phyloP scores from a whole-genome alignment of 2,329 filamentous ascomycete genomes.

The Penicillium sp. region DNA sequence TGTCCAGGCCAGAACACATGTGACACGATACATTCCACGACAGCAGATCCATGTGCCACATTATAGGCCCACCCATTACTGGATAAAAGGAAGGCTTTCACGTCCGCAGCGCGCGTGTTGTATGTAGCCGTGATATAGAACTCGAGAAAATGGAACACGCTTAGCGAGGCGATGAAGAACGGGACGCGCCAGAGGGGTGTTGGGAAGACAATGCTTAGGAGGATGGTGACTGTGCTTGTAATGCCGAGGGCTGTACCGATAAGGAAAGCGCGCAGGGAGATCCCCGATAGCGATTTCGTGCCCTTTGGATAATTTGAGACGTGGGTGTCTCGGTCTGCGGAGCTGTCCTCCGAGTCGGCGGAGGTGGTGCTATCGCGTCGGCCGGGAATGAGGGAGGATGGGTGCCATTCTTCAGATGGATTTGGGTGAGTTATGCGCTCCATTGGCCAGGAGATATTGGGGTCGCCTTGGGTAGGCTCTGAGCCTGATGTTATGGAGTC shows the following conservation, averaged over 20 bases:
- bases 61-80: slow-evolving; percentile 84
- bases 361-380: slow-evolving; percentile 8
- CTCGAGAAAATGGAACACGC: slow-evolving; percentile 92
- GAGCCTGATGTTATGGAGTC: slow-evolving; percentile 15
- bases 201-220: slow-evolving; percentile 26
- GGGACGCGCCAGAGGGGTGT: slow-evolving; percentile 59
- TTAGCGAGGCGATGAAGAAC: slow-evolving; percentile 60
- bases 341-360: background rate
- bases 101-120: slow-evolving; percentile 72
- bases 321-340: slow-evolving; percentile 24
- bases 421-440: slow-evolving; percentile 4
- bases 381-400: slow-evolving; percentile 9
- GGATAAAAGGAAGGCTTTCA: slow-evolving; percentile 78
- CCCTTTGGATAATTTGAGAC: slow-evolving; percentile 38
- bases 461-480: slow-evolving; percentile 8
- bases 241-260: slow-evolving; percentile 45
- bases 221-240: slow-evolving; percentile 29
- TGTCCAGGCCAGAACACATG: slow-evolving; percentile 26
- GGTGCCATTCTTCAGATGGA: slow-evolving; percentile 17
- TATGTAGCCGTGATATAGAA: slow-evolving; percentile 86
- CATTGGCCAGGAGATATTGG: slow-evolving; percentile 20
- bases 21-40: slow-evolving; percentile 65
- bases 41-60: slow-evolving; percentile 74
- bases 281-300: slow-evolving; percentile 44
- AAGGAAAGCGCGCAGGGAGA: slow-evolving; percentile 47